phyloP scores from a whole-genome alignment of 2,329 filamentous ascomycete species.

The Ophiostoma himal-ulmi region DNA sequence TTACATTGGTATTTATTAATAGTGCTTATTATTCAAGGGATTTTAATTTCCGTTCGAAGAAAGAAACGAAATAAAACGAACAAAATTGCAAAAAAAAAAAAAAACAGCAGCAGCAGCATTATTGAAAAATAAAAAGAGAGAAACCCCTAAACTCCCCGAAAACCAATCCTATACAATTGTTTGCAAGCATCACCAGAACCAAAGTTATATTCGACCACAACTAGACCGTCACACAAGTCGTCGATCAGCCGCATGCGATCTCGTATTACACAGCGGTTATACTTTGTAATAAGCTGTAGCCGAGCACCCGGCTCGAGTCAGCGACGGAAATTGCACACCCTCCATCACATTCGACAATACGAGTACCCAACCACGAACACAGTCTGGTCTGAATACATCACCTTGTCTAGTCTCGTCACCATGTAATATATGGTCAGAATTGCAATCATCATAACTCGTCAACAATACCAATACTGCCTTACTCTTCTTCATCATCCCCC shows the following conservation, averaged over 20 bases:
- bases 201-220: not conserved
- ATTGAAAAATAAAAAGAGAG: too few species aligned
- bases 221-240: not conserved
- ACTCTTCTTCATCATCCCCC: not conserved
- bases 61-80: too few species aligned
- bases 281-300: not conserved
- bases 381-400: not conserved
- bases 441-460: not conserved
- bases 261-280: not conserved
- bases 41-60: too few species aligned
- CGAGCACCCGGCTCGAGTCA: not conserved
- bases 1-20: too few species aligned
- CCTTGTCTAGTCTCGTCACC: too few species aligned
- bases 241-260: not conserved
- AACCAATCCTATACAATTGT: too few species aligned
- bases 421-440: too few species aligned
- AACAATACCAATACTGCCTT: not conserved
- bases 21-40: too few species aligned
- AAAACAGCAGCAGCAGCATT: too few species aligned
- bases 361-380: not conserved
- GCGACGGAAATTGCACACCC: conserved; percentile 19
- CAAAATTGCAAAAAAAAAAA: too few species aligned
- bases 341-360: conserved; percentile 13
- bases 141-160: too few species aligned
- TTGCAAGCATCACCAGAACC: not conserved